Evolutionary conservation across 2,329 filamentous ascomycete species (phyloP).

Genomic region (Kalaharituber pfeilii): DNA sequence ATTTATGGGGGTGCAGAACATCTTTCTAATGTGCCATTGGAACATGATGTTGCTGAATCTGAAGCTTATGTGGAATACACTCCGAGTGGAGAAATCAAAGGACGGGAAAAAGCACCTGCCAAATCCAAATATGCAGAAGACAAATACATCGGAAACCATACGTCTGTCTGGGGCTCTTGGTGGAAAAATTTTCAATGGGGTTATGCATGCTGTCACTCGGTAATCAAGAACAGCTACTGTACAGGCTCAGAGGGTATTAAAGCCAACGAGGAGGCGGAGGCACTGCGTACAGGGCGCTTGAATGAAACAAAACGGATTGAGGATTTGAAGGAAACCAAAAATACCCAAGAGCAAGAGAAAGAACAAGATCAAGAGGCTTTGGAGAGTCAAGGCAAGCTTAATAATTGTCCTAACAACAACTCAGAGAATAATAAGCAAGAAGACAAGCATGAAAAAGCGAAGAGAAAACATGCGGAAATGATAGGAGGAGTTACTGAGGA

Average conservation of each 20-base stretch:
- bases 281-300: conserved; percentile 20
- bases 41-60: conserved; percentile 56
- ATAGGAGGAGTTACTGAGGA: conserved; percentile 60
- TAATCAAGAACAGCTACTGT: conserved; percentile 92
- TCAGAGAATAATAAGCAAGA: conserved; percentile 20
- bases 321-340: conserved; percentile 11
- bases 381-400: conserved; percentile 24
- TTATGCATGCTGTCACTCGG: conserved; percentile 86
- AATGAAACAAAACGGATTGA: neutral
- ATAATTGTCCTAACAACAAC: conserved; percentile 7
- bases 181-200: conserved; percentile 94
- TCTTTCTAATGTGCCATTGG: conserved; percentile 40
- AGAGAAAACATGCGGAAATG: conserved; percentile 64
- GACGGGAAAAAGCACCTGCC: conserved; percentile 54
- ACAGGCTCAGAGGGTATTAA: conserved; percentile 75
- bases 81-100: conserved; percentile 74
- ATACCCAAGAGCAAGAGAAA: conserved; percentile 17
- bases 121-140: conserved; percentile 91
- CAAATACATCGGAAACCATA: conserved; percentile 76
- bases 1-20: conserved; percentile 63
- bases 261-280: conserved; percentile 61
- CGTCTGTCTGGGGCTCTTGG: conserved; percentile 89
- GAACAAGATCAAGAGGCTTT: conserved; percentile 23
- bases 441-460: conserved; percentile 33
- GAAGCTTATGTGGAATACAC: conserved; percentile 91